Conservation (phyloP, 306 rosid genomes). For the Medicago truncatula region DNA sequence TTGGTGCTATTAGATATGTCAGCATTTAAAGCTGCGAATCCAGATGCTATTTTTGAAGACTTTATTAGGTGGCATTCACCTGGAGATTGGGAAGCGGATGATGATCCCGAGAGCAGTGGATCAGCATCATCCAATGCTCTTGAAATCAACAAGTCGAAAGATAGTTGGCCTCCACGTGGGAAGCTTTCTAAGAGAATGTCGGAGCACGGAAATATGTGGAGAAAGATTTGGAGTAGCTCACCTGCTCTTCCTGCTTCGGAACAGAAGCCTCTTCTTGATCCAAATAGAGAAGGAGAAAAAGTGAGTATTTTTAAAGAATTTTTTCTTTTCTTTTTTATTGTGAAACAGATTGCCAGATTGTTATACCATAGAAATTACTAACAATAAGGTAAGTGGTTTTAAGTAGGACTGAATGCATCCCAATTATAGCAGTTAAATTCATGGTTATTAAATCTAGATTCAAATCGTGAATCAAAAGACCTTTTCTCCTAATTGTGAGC, state of each 20-base stretch:
- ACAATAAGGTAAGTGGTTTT: not conserved
- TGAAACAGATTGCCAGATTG: slow-evolving; percentile 22
- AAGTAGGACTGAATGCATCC: slow-evolving; percentile 24
- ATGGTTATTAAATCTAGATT: not conserved
- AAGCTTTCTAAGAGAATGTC: slow-evolving; percentile 93
- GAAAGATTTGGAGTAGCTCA: slow-evolving; percentile 79
- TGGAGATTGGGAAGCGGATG: slow-evolving; percentile 86
- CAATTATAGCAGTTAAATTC: slow-evolving; percentile 9
- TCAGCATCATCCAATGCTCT: slow-evolving; percentile 53
- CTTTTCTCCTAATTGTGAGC: not conserved
- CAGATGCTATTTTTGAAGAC: slow-evolving; percentile 92
- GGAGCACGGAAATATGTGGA: slow-evolving; percentile 91
- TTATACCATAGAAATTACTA: slow-evolving; percentile 20
- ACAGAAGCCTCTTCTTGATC: slow-evolving; percentile 93
- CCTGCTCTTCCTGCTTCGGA: slow-evolving; percentile 81
- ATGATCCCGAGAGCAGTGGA: slow-evolving; percentile 47
- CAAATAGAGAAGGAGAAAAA: slow-evolving; percentile 96
- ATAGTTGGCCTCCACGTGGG: slow-evolving; percentile 84
- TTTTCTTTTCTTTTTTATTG: slow-evolving; percentile 1
- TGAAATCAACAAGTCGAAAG: slow-evolving; percentile 48
- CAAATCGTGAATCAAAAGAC: not conserved
- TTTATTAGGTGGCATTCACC: slow-evolving; percentile 99
- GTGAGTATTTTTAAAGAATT: slow-evolving; percentile 45
- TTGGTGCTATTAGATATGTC: slow-evolving; percentile 78
- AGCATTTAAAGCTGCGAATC: slow-evolving; percentile 97